phyloP scores from a whole-genome alignment of 2,329 filamentous ascomycete species.

The Aspergillus thermomutatus region DNA sequence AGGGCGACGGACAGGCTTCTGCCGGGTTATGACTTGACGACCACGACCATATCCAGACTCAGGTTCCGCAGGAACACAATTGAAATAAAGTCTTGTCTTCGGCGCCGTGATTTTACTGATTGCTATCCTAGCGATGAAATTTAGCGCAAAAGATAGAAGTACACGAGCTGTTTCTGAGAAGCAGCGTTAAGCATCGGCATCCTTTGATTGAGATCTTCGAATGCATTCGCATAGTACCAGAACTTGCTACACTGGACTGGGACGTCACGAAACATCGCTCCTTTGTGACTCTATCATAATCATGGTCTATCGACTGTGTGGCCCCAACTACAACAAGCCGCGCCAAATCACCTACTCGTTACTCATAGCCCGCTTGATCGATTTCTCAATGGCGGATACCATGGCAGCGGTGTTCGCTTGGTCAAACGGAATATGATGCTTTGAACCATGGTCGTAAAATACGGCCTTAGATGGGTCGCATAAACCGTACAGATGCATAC shows the following conservation, averaged over 20 bases:
- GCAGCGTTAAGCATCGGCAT: slow-evolving; percentile 2
- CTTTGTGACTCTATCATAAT: not conserved
- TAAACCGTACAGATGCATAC: slow-evolving; percentile 29
- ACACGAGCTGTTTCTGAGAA: slow-evolving; percentile 4
- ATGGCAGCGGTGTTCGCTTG: slow-evolving; percentile 26
- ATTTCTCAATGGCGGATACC: slow-evolving; percentile 23
- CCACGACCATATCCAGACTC: not conserved
- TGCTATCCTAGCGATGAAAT: slow-evolving; percentile 21
- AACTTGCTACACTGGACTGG: not conserved
- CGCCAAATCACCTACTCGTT: slow-evolving; percentile 2
- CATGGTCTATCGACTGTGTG: not conserved
- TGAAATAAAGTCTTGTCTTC: slow-evolving; percentile 19
- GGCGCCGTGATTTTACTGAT: slow-evolving; percentile 23
- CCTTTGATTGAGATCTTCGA: not conserved
- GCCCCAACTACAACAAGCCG: not conserved
- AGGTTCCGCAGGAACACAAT: not conserved
- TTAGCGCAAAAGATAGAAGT: slow-evolving; percentile 1
- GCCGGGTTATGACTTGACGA: slow-evolving; percentile 35
- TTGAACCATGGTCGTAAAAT: slow-evolving; percentile 36
- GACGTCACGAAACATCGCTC: not conserved
- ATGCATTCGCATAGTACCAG: not conserved
- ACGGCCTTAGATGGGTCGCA: slow-evolving; percentile 30
- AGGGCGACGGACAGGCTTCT: slow-evolving; percentile 32
- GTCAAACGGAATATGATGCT: slow-evolving; percentile 34
- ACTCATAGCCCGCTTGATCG: slow-evolving; percentile 19